These are phyloP conservation scores for Silene vulgaris DNA, from an alignment of 179 eudicot species.

Conservation along the genomic window DNA sequence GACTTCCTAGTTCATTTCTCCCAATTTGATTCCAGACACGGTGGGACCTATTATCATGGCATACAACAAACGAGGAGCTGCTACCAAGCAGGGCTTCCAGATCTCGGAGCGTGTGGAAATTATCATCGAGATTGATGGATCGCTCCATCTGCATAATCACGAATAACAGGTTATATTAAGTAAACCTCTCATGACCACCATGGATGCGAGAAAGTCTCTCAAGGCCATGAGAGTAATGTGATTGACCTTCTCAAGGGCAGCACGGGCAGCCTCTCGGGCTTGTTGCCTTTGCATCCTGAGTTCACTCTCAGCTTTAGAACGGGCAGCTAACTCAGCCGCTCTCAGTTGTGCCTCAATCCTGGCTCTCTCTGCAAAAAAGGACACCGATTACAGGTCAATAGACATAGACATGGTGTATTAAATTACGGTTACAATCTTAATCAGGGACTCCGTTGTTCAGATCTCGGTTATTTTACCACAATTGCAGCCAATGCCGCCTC, in stretches of 20 bases:
- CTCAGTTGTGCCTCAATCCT: slow-evolving; percentile 61
- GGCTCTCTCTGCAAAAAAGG: slow-evolving; percentile 43
- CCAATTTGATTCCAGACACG: slow-evolving; percentile 16
- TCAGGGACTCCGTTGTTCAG: too few species aligned
- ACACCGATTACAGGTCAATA: neutral
- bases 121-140: slow-evolving; percentile 55
- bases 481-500: too few species aligned
- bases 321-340: slow-evolving; percentile 39
- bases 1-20: slow-evolving; percentile 30
- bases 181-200: slow-evolving; percentile 10
- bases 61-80: slow-evolving; percentile 19
- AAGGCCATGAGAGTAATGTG: slow-evolving; percentile 16
- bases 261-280: slow-evolving; percentile 57
- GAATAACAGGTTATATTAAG: neutral
- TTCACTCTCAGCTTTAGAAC: slow-evolving; percentile 36
- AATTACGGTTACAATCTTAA: too few species aligned
- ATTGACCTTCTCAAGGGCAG: slow-evolving; percentile 57
- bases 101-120: slow-evolving; percentile 37
- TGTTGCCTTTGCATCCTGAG: slow-evolving; percentile 41
- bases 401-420: neutral
- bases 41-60: slow-evolving; percentile 17
- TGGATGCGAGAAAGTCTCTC: neutral
- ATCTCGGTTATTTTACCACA: neutral
- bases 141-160: slow-evolving; percentile 60
- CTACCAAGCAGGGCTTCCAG: slow-evolving; percentile 40